These are phyloP conservation scores for Rhytidhysteron rufulum DNA, from an alignment of 2,329 filamentous ascomycete species.

Conservation along the genomic window DNA sequence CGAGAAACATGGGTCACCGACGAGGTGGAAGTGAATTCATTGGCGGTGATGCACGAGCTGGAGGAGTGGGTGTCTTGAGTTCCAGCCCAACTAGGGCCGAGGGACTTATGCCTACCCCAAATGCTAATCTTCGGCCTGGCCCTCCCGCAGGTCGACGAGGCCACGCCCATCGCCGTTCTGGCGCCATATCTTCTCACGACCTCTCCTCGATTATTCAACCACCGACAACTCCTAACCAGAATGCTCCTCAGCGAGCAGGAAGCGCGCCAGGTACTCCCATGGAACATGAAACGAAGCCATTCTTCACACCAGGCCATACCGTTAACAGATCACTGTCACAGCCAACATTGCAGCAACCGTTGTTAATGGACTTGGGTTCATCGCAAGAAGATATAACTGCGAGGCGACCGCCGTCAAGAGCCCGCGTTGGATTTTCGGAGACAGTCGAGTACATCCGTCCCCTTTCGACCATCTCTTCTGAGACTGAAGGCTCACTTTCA, in stretches of 20 bases:
- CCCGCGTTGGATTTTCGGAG: constrained; percentile 79
- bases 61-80: constrained; percentile 57
- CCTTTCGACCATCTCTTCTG: constrained; percentile 77
- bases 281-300: constrained; percentile 39
- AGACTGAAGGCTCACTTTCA: constrained; percentile 71
- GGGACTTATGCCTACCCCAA: constrained; percentile 54
- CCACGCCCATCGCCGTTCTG: constrained; percentile 77
- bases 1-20: constrained; percentile 57
- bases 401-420: constrained; percentile 46
- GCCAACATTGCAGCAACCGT: constrained; percentile 30
- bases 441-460: constrained; percentile 80
- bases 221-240: constrained; percentile 41
- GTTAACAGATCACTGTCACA: constrained; percentile 36
- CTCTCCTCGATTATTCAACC: constrained; percentile 66
- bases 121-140: constrained; percentile 45
- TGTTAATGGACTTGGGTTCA: constrained; percentile 11
- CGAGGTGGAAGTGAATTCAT: constrained; percentile 85
- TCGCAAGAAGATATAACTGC: constrained; percentile 28
- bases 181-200: constrained; percentile 79
- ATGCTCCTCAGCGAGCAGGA: constrained; percentile 51
- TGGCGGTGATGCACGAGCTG: constrained; percentile 59
- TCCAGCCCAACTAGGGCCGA: constrained; percentile 67
- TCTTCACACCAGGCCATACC: constrained; percentile 23
- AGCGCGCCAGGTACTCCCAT: constrained; percentile 64
- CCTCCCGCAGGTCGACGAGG: constrained; percentile 58